Evolutionary conservation across 1,284 basidiomycete genomes (phyloP).

Genomic region (Ganoderma lucidum): DNA sequence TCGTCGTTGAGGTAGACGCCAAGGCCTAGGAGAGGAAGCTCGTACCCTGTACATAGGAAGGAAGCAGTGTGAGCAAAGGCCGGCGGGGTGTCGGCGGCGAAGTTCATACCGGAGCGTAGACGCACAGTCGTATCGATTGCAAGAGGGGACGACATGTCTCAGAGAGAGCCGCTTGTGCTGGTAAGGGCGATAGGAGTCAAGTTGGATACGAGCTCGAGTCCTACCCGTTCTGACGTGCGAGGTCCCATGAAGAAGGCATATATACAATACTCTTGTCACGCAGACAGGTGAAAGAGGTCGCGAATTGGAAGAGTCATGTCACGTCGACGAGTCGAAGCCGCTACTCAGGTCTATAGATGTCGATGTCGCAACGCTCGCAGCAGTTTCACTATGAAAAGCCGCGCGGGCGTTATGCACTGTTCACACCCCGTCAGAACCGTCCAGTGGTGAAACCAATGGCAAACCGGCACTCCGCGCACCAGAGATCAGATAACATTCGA

Average conservation of each 20-base stretch:
- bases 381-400: not conserved
- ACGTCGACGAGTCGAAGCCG: not conserved
- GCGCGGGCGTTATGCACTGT: not conserved
- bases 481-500: not conserved
- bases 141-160: not conserved
- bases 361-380: not conserved
- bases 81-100: not conserved
- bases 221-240: not conserved
- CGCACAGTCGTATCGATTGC: slow-evolving; percentile 5
- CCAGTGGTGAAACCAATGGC: not conserved
- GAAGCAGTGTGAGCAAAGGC: not conserved
- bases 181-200: not conserved
- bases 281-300: not conserved
- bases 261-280: not conserved
- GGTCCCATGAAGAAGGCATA: not conserved
- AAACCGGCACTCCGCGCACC: not conserved
- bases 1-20: slow-evolving; percentile 84
- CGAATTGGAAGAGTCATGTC: not conserved
- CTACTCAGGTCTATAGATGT: not conserved
- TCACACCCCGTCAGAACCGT: not conserved
- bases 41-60: not conserved
- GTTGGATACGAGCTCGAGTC: not conserved
- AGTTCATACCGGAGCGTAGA: not conserved
- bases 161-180: not conserved
- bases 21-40: slow-evolving; percentile 63